Conservation (phyloP, 352 stramenopile species). For the Globisporangium perplexum region DNA sequence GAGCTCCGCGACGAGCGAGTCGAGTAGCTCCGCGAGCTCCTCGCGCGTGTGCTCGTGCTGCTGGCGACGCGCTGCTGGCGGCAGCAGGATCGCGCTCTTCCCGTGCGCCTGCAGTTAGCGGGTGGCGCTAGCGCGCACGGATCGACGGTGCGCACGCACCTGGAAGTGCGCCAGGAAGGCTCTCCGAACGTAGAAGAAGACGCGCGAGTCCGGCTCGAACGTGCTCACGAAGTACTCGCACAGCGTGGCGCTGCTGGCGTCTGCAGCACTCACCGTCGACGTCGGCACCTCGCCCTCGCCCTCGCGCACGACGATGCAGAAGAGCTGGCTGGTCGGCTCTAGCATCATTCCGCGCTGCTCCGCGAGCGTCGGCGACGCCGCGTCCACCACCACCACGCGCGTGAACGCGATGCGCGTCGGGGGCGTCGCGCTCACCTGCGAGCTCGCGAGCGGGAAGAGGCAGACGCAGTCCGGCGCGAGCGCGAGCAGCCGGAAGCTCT, state of each 20-base stretch:
- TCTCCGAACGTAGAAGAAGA: constrained; percentile 46
- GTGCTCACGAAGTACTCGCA: constrained; percentile 43
- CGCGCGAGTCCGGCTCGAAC: constrained; percentile 52
- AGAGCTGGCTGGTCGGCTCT: constrained; percentile 41
- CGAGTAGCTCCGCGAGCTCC: constrained; percentile 27
- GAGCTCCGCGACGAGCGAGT: constrained; percentile 30
- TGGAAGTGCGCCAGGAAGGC: constrained; percentile 38
- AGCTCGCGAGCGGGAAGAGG: constrained; percentile 35
- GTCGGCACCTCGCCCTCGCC: background rate
- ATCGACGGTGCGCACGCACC: constrained; percentile 14
- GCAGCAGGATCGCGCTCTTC: constrained; percentile 8
- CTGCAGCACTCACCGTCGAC: background rate
- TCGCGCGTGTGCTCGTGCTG: constrained; percentile 9
- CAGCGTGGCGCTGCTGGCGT: background rate
- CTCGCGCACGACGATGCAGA: constrained; percentile 25
- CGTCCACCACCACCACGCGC: constrained; percentile 25
- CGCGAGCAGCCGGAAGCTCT: constrained; percentile 43
- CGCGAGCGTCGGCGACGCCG: constrained; percentile 29
- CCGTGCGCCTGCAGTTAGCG: background rate
- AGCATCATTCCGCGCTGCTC: constrained; percentile 40
- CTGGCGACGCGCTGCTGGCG: background rate
- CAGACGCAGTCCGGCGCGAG: constrained; percentile 36
- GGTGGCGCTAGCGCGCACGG: no score
- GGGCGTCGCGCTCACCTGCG: constrained; percentile 1
- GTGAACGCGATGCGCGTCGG: constrained; percentile 21